Evolutionary conservation across 805 yeast genomes (phyloP), one percentile per base, ranked within the genome.

Genomic region (Starmerella stigmatis): DNA sequence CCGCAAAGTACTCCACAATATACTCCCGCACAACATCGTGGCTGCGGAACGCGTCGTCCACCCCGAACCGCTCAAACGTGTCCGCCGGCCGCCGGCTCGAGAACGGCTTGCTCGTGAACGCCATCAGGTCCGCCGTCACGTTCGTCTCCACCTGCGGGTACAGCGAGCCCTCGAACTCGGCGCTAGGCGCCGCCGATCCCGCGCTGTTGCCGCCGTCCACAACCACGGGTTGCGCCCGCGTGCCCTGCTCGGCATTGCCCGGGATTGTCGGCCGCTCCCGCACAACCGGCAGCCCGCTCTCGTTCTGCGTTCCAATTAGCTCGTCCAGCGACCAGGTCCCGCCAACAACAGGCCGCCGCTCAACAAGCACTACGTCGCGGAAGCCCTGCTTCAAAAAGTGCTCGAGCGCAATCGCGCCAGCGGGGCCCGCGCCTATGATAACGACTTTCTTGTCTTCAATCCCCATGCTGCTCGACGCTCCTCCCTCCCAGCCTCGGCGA

Each of bases 271-370:
- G 23, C 16, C 40, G 40, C 36, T 17, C 20, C 15, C 23, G 20
- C 26, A n/a, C 40, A 15, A 5, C 46, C 3, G 50, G 49, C 11
- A 45, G 34, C 2, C 37, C 41, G 16, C 15, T 41, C n/a, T 19
- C 23, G 11, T 15, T 9, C 20, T 22, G 29, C 19, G 25, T 17
- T 9, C 51, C 51, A 23, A 50, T 32, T 11, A 42, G 44, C 26
- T 47, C 47, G 40, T 51, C 55, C 4, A 47, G 35, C 13, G 45
- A 49, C 55, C 55, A 51, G 3, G 49, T 45, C 7, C 55, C 55
- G 15, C 55, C 55, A 2, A 44, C 47, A 8, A 41, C 43, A 8
- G 26, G 28, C 11, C 41, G 43, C 11, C 53, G 45, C 39, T 51
- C 55, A 17, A 49, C 46, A 2, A 51, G 49, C 2, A 32, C 39